Evolutionary conservation across 73 alveolate genomes (phyloP).

Genomic region (Uronychia binucleata): DNA sequence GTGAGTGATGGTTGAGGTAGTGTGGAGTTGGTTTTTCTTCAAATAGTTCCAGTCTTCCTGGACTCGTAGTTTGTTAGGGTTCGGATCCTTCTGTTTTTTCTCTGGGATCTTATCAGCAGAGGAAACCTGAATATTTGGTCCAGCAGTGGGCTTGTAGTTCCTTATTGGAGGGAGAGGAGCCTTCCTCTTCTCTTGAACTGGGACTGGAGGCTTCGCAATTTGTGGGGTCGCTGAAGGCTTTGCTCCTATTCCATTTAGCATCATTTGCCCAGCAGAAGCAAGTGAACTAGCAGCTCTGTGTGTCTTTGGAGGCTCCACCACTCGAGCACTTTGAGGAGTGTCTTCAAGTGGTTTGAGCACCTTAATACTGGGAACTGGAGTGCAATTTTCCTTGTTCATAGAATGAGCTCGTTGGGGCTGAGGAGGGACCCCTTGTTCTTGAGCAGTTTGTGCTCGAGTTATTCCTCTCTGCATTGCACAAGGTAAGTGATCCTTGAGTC

Average conservation of each 20-base stretch:
- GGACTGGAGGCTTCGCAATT: too few species aligned
- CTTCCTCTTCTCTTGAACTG: too few species aligned
- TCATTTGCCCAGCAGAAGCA: not conserved
- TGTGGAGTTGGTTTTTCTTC: too few species aligned
- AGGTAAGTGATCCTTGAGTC: conserved; percentile 35
- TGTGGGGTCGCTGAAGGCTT: too few species aligned
- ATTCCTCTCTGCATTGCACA: not conserved
- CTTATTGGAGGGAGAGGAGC: too few species aligned
- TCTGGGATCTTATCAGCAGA: too few species aligned
- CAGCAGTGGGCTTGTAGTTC: too few species aligned
- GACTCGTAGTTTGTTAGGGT: too few species aligned
- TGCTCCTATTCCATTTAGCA: not conserved
- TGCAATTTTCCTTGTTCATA: not conserved
- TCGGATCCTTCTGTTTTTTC: too few species aligned
- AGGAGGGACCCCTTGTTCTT: not conserved
- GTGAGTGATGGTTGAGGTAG: too few species aligned
- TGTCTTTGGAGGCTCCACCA: not conserved
- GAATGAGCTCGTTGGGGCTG: not conserved
- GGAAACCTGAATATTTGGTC: too few species aligned
- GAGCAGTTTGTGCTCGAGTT: not conserved
- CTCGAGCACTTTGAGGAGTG: not conserved
- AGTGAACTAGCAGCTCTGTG: not conserved
- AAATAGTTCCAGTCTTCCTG: too few species aligned
- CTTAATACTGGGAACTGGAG: not conserved
- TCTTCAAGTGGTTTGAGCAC: not conserved